Base-by-base conservation (phyloP, 345 rosid species). In the Sisymbrium irio region DNA sequence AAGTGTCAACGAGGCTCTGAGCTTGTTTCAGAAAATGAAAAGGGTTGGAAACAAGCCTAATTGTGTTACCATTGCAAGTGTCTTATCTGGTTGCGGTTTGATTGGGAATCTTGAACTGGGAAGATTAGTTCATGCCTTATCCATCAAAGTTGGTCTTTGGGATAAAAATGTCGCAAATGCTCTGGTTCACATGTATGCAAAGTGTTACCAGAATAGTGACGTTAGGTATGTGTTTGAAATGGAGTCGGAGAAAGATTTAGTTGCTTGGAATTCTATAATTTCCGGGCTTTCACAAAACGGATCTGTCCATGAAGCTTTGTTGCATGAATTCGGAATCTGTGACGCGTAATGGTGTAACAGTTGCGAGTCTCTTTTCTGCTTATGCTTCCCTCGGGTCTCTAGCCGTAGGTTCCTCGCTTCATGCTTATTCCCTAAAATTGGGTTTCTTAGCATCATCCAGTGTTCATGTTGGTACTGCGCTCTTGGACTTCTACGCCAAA, bases 171-270 rank as follows among this genome's bases (percentile, higher is more conserved):
- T 88, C 46, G 86, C 83, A 36, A 91, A 94, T 76, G 94, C 93
- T 70, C 85, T 91, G 60, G 70, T 94, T n/a, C 89, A 92, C 75
- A 89, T 94, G 97, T 94, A 94, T 80, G 88, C 93, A 6, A 94
- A 87, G 84, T 85, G 94, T 57, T 65, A 69, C 50, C 79, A 63
- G 72, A 82, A 87, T 39, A 75, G 67, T 58, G 88, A 87, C 55
- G 91, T 97, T 56, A 77, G 75, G 58, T 63, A 71, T 59, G 78
- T 88, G 57, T 94, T 94, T 71, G 92, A 85, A 72, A 80, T 54
- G 20, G 77, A 76, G 54, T 59, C 78, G 2, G 82, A 77, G 42
- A 86, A 76, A 77, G 90, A 87, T 53, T 56, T 87, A 47, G 75
- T 94, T 66, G 80, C 95, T 13, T 91, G 98, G 97, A 91, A 87